Evolutionary conservation across 441 rosid species (phyloP).

Genomic region (Theobroma grandiflorum): DNA sequence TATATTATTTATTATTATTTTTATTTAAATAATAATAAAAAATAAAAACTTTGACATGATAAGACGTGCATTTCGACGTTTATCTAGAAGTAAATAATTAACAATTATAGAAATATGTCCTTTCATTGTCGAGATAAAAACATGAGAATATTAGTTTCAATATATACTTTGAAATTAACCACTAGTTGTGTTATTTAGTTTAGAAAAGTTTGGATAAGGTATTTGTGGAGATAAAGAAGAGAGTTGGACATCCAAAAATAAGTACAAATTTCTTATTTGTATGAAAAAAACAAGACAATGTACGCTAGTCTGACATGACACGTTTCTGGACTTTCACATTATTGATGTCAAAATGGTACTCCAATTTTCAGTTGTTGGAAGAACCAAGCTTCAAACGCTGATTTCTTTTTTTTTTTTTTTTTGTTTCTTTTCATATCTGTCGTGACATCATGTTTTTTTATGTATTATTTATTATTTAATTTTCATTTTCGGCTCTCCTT

Average conservation of each 20-base stretch:
- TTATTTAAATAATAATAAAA: no score
- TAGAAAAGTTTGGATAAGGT: background rate
- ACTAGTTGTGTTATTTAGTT: no score
- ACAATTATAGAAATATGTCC: no score
- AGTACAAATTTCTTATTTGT: background rate
- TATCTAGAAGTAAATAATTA: no score
- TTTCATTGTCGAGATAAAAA: no score
- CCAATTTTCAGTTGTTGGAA: background rate
- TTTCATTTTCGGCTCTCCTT: background rate
- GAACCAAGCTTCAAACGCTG: background rate
- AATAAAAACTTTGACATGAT: no score
- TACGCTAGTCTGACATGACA: background rate
- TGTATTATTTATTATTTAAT: background rate
- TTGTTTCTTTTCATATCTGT: background rate
- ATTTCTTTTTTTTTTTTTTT: no score
- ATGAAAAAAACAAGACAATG: slow-evolving; percentile 4
- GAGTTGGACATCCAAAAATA: background rate
- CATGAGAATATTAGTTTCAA: background rate
- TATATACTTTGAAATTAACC: no score
- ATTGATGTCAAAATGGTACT: background rate
- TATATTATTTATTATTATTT: no score
- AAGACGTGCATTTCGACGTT: no score
- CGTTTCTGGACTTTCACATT: background rate
- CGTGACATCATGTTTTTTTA: background rate
- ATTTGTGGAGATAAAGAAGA: background rate